Base-by-base conservation (phyloP, 352 stramenopile species). In the Globisporangium okanoganense region DNA sequence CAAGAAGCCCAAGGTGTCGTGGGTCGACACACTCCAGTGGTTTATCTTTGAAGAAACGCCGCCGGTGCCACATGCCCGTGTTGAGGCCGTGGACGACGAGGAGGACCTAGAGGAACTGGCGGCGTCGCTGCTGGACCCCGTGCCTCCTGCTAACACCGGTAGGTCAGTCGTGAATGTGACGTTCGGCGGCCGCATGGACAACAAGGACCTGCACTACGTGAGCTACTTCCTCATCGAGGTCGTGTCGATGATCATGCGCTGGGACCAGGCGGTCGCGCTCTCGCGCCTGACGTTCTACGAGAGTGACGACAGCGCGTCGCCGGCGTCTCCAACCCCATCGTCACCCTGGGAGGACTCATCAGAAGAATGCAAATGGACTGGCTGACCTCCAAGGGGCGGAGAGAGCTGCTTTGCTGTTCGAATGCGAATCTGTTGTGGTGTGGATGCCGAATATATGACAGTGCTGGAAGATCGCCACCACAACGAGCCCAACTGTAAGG, bases 21-120 rank as follows among this genome's bases (percentile, higher is more conserved):
- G 69, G 22, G 73, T 82, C 14, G 77, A 79, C 35, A 82, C 64
- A 40, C 59, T 82, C 6, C 73, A 82, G 69, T 82, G 72, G 71
- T 78, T 79, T 18, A 66, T 65, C 9, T 69, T 69, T 20, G 62
- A 69, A 35, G 57, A 65, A 3, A 40, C 27, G 18, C 29, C 14
- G 22, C 10, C 24, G 5, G 24, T 24, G 36, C 12, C 22, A 14
- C 38, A 10, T 20, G 22, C 24, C 14, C 4, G 36, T 33, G 50
- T 75, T 20, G 68, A 74, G 9, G 66, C 69, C 22, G 69, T 68
- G 36, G 64, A 70, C 24, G 58, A 78, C 18, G 67, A 73, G 5
- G 67, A 73, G 5, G 67, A 79, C 49, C 76, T 85, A 24, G 67
- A 73, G 25, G 66, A 65, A 2, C 59, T 69, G 24, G 76, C 69